phyloP scores from a whole-genome alignment of 352 stramenopile species.

The Phytophthora lateralis region DNA sequence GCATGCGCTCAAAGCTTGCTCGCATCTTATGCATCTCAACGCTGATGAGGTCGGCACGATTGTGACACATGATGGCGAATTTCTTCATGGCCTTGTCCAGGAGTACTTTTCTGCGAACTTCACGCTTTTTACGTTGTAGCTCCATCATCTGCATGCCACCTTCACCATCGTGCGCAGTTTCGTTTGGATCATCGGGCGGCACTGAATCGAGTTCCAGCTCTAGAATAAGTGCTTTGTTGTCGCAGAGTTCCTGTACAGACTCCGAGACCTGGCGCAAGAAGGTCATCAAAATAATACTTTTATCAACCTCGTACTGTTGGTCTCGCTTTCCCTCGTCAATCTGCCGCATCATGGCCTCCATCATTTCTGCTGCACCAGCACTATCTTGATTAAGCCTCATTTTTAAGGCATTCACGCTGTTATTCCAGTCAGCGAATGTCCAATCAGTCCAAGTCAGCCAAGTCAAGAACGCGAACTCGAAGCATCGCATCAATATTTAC shows the following conservation, averaged over 20 bases:
- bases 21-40: constrained; percentile 63
- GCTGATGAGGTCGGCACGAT: constrained; percentile 58
- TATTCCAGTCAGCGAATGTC: background rate
- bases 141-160: constrained; percentile 51
- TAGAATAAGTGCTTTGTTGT: constrained; percentile 50
- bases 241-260: constrained; percentile 53
- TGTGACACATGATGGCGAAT: constrained; percentile 66
- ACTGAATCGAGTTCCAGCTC: constrained; percentile 54
- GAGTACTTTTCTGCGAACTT: constrained; percentile 70
- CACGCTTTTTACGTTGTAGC: constrained; percentile 70
- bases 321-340: constrained; percentile 73
- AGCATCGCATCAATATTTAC: constrained; percentile 23
- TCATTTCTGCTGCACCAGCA: constrained; percentile 60
- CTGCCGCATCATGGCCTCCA: constrained; percentile 69
- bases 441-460: background rate
- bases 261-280: constrained; percentile 63
- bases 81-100: constrained; percentile 80
- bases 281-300: constrained; percentile 49
- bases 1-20: constrained; percentile 45
- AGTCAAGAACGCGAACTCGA: background rate
- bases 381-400: constrained; percentile 74
- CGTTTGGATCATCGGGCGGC: constrained; percentile 35
- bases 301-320: constrained; percentile 65
- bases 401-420: constrained; percentile 74
- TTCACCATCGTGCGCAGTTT: constrained; percentile 7